A percentile compares a stretch with the other conserved stretches of the same genome.
Evolutionary conservation across 164 flowering plant species (phyloP).

Genomic region (Litsea cubeba): DNA sequence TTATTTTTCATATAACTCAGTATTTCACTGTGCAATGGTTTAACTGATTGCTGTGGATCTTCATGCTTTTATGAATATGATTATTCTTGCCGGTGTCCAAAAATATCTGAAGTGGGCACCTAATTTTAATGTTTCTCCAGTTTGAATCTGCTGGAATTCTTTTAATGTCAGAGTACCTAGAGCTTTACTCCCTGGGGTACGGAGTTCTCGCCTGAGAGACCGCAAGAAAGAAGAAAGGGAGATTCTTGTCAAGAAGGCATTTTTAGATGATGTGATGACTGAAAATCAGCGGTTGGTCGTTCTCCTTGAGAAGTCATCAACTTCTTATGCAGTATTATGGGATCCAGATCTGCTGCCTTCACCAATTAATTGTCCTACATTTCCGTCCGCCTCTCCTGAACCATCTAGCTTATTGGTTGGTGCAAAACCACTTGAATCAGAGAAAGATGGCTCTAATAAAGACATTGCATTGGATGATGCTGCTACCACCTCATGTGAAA

Average conservation of each 20-base stretch:
- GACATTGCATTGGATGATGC: conserved; percentile 15
- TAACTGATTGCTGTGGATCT: neutral
- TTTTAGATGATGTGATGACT: conserved; percentile 66
- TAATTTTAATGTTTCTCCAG: conserved; percentile 20
- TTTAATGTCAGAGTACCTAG: conserved; percentile 72
- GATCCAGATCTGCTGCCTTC: conserved; percentile 67
- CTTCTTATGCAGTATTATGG: conserved; percentile 61
- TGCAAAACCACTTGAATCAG: neutral
- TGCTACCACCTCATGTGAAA: conserved; percentile 18
- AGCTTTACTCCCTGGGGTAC: conserved; percentile 75
- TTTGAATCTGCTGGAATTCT: conserved; percentile 28
- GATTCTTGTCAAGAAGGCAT: conserved; percentile 70
- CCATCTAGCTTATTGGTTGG: conserved; percentile 10
- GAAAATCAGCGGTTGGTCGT: conserved; percentile 45
- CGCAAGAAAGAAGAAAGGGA: conserved; percentile 90
- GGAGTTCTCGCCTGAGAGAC: conserved; percentile 86
- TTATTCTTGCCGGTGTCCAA: conserved; percentile 17
- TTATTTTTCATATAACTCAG: neutral
- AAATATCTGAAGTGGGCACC: conserved; percentile 21
- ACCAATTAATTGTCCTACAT: conserved; percentile 29
- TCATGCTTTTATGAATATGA: conserved; percentile 3
- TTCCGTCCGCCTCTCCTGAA: conserved; percentile 10
- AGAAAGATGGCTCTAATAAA: neutral
- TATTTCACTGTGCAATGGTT: neutral
- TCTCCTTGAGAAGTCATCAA: conserved; percentile 47